Conservation (phyloP, 2,329 filamentous ascomycete genomes). For the Podosphaera aphanis region DNA sequence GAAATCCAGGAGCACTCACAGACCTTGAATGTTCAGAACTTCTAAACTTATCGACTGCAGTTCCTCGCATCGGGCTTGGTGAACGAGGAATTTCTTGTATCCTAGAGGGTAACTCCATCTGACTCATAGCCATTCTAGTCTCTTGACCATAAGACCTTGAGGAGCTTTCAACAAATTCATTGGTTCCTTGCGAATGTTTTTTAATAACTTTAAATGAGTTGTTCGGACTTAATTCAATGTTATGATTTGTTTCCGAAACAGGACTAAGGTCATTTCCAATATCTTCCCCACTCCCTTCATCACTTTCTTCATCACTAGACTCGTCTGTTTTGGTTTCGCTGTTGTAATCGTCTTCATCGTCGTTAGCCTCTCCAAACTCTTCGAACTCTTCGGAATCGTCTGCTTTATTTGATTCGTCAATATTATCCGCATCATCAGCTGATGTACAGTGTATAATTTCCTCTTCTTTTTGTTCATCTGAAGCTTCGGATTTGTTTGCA, state of each 20-base stretch:
- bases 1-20: constrained; percentile 35
- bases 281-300: constrained; percentile 36
- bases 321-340: constrained; percentile 22
- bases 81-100: constrained; percentile 39
- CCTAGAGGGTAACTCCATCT: constrained; percentile 26
- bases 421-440: background rate
- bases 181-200: constrained; percentile 17
- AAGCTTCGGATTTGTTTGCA: no score
- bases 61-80: constrained; percentile 43
- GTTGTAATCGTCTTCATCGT: constrained; percentile 18
- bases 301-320: constrained; percentile 29
- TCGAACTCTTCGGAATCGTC: constrained; percentile 13
- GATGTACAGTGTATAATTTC: background rate
- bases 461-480: background rate
- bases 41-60: constrained; percentile 26
- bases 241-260: constrained; percentile 21
- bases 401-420: constrained; percentile 14
- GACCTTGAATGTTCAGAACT: constrained; percentile 29
- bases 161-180: constrained; percentile 22
- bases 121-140: constrained; percentile 26
- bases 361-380: constrained; percentile 11
- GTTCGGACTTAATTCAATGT: constrained; percentile 29
- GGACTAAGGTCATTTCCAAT: constrained; percentile 40
- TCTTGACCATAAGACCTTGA: constrained; percentile 22
- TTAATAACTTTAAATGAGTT: constrained; percentile 31